Base-by-base conservation (phyloP, 768 basidiomycete genomes). In the Leucocoprinus leucothites region DNA sequence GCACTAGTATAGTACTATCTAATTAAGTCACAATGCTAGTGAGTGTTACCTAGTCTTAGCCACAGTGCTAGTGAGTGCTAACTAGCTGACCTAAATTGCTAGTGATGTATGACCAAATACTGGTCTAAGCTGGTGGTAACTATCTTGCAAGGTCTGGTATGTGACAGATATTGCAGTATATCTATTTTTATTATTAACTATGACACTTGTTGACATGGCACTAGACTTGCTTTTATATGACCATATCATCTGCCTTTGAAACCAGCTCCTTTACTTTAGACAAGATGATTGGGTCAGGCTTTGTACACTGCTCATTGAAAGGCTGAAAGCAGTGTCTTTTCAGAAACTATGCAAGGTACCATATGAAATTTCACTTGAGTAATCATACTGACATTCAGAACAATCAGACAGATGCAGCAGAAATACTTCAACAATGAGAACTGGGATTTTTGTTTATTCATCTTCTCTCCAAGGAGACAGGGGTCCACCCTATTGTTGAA, bases 201-300 rank as follows among this genome's bases (percentile, higher is more conserved):
- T n/a, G n/a, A n/a, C n/a, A n/a, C n/a, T n/a, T n/a, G n/a, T n/a
- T n/a, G n/a, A n/a, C n/a, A n/a, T n/a, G n/a, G n/a, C n/a, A n/a
- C n/a, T n/a, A 98, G 95, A 92, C 92, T 2, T 86, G 87, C 0
- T 99, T 97, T 71, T 98, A 98, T 68, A 78, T 94, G 42, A 98
- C 97, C 0, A 91, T 98, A 60, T 92, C 95, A 0, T 86, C 89
- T 18, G 89, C 87, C 6, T 92, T 86, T 63, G 87, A 38, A 89
- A 94, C 57, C 82, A 83, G 42, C 79, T 95, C 1, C 72, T 98
- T 0, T 99, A 95, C 65, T 98, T 97, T 67, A 83, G 92, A 9
- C 94, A 98, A 52, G 93, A 96, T 49, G 94, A 96, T 61, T 99
- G 96, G 97, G 75, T 79, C n/a, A 72, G 69, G 2, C 76, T 98